Conservation (phyloP, 192 early-diverging fungal species). For the Backusella liffmaniae region DNA sequence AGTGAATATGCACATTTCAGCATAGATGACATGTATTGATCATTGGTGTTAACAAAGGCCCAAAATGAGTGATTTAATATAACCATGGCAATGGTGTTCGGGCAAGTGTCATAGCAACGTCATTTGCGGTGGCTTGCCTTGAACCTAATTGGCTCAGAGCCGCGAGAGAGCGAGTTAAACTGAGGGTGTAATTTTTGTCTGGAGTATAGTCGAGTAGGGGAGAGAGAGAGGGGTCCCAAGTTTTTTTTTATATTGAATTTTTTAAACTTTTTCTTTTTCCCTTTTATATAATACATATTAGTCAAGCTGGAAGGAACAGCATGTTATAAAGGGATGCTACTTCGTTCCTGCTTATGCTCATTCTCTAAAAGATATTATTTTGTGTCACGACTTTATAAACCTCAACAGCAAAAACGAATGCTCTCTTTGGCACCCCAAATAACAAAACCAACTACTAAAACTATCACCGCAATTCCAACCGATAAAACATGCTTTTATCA, state of each 20-base stretch:
- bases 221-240: neutral
- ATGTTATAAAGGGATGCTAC: slow-evolving; percentile 11
- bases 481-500: neutral
- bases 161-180: neutral
- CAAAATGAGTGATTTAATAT: too few relatives aligned
- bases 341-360: slow-evolving; percentile 18
- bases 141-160: neutral
- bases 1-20: too few relatives aligned
- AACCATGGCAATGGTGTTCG: too few relatives aligned
- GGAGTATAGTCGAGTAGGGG: neutral
- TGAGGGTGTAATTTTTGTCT: neutral
- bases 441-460: neutral
- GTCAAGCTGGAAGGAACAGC: slow-evolving; percentile 2
- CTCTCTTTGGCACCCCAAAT: neutral
- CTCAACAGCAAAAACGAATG: neutral
- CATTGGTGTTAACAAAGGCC: too few relatives aligned
- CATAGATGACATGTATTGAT: too few relatives aligned
- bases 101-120: neutral
- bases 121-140: neutral
- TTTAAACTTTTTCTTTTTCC: neutral
- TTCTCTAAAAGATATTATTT: neutral
- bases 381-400: neutral
- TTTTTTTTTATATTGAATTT: neutral
- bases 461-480: neutral
- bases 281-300: neutral